Evolutionary conservation across 1,284 basidiomycete species (phyloP).

Genomic region (Stereum hirsutum): DNA sequence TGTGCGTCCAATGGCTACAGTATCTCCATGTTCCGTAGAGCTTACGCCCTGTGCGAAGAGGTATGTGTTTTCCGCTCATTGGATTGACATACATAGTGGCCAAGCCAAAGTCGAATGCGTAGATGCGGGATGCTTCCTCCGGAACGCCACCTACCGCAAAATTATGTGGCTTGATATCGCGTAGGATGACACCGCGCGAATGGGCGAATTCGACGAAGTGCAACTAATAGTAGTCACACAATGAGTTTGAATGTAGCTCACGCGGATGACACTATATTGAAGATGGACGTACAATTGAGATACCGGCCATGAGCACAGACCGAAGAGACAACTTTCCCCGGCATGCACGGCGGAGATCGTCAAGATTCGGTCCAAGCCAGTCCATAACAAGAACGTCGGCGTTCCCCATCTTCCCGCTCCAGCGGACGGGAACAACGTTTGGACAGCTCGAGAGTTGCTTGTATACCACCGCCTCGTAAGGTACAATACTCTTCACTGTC

Average conservation of each 20-base stretch:
- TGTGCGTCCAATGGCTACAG: slow-evolving; percentile 8
- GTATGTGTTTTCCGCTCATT: slow-evolving; percentile 9
- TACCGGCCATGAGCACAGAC: slow-evolving; percentile 12
- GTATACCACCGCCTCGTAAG: slow-evolving; percentile 7
- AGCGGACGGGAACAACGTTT: slow-evolving; percentile 6
- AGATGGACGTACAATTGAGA: slow-evolving; percentile 9
- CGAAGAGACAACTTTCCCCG: slow-evolving; percentile 10
- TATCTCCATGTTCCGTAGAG: slow-evolving; percentile 8
- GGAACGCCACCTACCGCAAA: slow-evolving; percentile 12
- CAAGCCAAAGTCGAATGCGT: slow-evolving; percentile 12
- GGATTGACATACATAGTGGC: slow-evolving; percentile 9
- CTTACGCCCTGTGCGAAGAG: slow-evolving; percentile 4
- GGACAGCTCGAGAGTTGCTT: slow-evolving; percentile 2
- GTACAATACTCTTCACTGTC: too few relatives aligned
- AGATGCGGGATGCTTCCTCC: slow-evolving; percentile 1
- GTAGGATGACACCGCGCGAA: slow-evolving; percentile 10
- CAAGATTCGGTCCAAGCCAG: slow-evolving; percentile 11
- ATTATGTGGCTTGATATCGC: slow-evolving; percentile 14
- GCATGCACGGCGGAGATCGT: slow-evolving; percentile 9
- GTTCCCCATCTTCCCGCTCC: slow-evolving; percentile 6
- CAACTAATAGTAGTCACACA: not conserved
- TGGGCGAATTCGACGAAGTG: slow-evolving; percentile 9
- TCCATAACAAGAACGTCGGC: slow-evolving; percentile 12
- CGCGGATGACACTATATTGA: not conserved
- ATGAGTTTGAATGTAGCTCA: not conserved